Evolutionary conservation across 306 rosid species (phyloP), one percentile per base, ranked within the genome.

Genomic region (Macrotyloma uniflorum): DNA sequence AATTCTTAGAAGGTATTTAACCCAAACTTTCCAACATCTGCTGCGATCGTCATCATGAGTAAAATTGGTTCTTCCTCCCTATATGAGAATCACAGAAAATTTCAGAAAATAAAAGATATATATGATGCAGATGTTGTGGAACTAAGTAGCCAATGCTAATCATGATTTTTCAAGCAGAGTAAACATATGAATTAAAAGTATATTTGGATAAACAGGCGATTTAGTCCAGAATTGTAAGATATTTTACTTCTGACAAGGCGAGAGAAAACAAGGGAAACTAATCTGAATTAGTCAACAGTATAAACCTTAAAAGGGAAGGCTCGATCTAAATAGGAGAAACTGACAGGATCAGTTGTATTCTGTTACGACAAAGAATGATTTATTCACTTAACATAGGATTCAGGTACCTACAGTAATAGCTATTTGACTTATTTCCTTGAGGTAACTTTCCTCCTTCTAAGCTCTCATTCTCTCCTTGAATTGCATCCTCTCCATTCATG

Each of bases 141-240:
- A 32, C 23, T 47, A 32, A 32, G 30, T 43, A 35, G 1, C 7
- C 10, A 47, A 35, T 20, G 53, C 23, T 28, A 30, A 58, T 45
- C 33, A 74, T 26, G 46, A 74, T 74, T 73, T n/a, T 15, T 57
- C 55, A 13, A 26, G 28, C 61, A 70, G 28, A n/a, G n/a, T n/a
- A n/a, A n/a, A n/a, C 28, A 2, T 26, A 26, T 26, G 28, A 26
- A 26, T 26, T 26, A 26, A 26, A 2, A 26, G 28, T 26, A 26
- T 26, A 1, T 26, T 26, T 26, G 28, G 28, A 26, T 26, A 2
- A 26, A 50, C 38, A 43, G 73, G 19, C 45, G 24, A 30, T 28
- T 72, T 12, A 54, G n/a, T 12, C 5, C 53, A 53, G 19, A 46
- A 62, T 50, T 8, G 24, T 19, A 9, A 40, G 9, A 35, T 30